Base-by-base conservation (phyloP, 2,329 filamentous ascomycete species). In the Blastomyces silverae region DNA sequence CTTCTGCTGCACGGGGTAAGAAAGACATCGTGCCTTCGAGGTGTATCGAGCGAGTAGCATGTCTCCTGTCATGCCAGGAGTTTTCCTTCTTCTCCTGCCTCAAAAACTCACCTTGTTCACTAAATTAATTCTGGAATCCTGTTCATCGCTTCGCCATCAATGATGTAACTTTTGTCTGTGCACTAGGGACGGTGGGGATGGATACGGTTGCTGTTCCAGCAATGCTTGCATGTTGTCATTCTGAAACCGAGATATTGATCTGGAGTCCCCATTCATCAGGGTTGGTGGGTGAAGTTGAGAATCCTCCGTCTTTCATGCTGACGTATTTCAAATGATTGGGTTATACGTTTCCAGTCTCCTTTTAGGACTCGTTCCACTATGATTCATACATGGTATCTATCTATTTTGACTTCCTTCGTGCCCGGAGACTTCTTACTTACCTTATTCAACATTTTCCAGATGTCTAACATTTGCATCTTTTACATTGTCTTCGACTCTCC, bases 151-250 rank as follows among this genome's bases (percentile, higher is more conserved):
- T 22, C 22, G 10, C 10, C n/a, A 25, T 34, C 59, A 37, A 37
- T 28, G 44, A 50, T 48, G 58, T 48, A 11, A 4, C 15, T 31
- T 50, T 50, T 61, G 42, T 25, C 59, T 50, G 37, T 31, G 25
- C 44, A 59, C 50, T 37, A 62, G 37, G 25, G 37, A 39, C 8
- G 15, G 59, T n/a, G 28, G 60, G 60, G 59, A 46, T 64, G 63
- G 60, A 55, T 65, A 52, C 62, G 31, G 57, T 25, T 34, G 17
- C 11, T 59, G 66, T 64, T 60, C 62, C 60, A 64, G 60, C 63
- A 55, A 46, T 70, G 68, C 70, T 65, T 70, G 67, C 68, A 68
- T 58, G 67, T 66, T 52, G 48, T 42, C 34, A 65, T 66, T 63
- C 66, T 71, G 70, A 70, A 71, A 70, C 69, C 59, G 44, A 34